Percentiles rank a stretch among this genome's conserved stretches.
Evolutionary conservation across 192 early-diverging fungal species (phyloP).

Genomic region (Dissophora ornata): DNA sequence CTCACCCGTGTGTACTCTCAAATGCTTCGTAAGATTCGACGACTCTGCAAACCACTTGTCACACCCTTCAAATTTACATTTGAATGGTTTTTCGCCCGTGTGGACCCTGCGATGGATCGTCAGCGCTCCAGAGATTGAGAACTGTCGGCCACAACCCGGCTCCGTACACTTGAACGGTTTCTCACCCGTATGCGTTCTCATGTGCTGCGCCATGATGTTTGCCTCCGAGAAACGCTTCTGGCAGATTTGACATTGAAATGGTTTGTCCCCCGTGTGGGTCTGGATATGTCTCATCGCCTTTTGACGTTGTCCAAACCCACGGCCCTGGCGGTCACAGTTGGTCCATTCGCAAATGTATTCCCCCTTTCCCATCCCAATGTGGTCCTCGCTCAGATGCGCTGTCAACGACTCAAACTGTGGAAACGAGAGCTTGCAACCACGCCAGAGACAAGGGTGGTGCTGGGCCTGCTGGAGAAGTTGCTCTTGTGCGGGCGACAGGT

Average conservation of each 20-base stretch:
- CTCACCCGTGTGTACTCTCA: slow-evolving; percentile 68
- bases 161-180: slow-evolving; percentile 73
- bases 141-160: slow-evolving; percentile 70
- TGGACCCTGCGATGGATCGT: slow-evolving; percentile 77
- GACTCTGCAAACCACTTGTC: slow-evolving; percentile 65
- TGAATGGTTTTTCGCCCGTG: slow-evolving; percentile 65
- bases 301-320: slow-evolving; percentile 61
- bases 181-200: slow-evolving; percentile 82
- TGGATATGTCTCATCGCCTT: slow-evolving; percentile 83
- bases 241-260: slow-evolving; percentile 81
- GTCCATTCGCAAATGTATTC: slow-evolving; percentile 64
- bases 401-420: slow-evolving; percentile 69
- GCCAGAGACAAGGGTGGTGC: slow-evolving; percentile 80
- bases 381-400: slow-evolving; percentile 65
- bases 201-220: slow-evolving; percentile 80
- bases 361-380: slow-evolving; percentile 71
- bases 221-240: slow-evolving; percentile 83
- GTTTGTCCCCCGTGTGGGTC: slow-evolving; percentile 84
- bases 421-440: slow-evolving; percentile 64
- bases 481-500: background rate
- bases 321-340: slow-evolving; percentile 57
- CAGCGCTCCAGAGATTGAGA: slow-evolving; percentile 73
- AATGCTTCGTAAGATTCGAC: slow-evolving; percentile 65
- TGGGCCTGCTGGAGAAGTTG: slow-evolving; percentile 14
- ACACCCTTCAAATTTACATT: slow-evolving; percentile 62